Evolutionary conservation across 108 stramenopile genomes (phyloP).

Genomic region (Stephanodiscus triporus): DNA sequence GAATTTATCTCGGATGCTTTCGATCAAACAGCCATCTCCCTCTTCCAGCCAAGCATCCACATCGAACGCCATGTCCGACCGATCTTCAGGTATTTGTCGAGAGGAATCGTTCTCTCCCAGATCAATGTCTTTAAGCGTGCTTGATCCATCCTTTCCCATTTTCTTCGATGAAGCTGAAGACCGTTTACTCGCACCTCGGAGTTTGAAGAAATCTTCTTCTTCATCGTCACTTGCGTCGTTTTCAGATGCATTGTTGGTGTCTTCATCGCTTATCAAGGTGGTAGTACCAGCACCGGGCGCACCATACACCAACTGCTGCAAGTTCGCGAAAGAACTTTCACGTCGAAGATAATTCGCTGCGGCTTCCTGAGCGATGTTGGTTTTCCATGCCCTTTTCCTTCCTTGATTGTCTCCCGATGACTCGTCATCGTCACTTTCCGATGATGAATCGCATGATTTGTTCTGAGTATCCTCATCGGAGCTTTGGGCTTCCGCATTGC

Average conservation of each 20-base stretch:
- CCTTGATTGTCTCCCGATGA: constrained; percentile 44
- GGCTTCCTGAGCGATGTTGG: constrained; percentile 72
- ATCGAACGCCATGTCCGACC: constrained; percentile 46
- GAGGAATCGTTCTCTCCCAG: constrained; percentile 79
- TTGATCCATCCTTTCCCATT: constrained; percentile 17
- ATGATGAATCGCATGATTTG: constrained; percentile 23
- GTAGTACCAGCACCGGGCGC: constrained; percentile 2
- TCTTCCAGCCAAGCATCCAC: constrained; percentile 75
- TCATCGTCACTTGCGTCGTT: constrained; percentile 63
- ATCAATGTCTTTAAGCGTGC: constrained; percentile 51
- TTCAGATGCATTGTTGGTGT: constrained; percentile 14
- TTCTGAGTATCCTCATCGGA: constrained; percentile 31
- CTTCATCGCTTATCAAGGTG: constrained; percentile 49
- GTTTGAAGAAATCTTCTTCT: constrained; percentile 65
- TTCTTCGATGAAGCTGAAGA: constrained; percentile 21
- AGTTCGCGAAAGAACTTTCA: constrained; percentile 59
- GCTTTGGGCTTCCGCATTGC: constrained; percentile 14
- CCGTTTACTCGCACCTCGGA: constrained; percentile 42
- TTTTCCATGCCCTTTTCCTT: constrained; percentile 63
- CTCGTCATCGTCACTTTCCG: constrained; percentile 51
- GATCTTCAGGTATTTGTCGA: constrained; percentile 22
- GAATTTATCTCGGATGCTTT: constrained; percentile 88
- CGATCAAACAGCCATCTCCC: constrained; percentile 78
- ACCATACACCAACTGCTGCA: constrained; percentile 85
- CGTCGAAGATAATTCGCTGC: constrained; percentile 72